A percentile compares a stretch with the other conserved stretches of the same genome.
These are phyloP conservation scores for Ogataea hybrid DNA, from an alignment of 1,139 yeast species.

Conservation along the genomic window DNA sequence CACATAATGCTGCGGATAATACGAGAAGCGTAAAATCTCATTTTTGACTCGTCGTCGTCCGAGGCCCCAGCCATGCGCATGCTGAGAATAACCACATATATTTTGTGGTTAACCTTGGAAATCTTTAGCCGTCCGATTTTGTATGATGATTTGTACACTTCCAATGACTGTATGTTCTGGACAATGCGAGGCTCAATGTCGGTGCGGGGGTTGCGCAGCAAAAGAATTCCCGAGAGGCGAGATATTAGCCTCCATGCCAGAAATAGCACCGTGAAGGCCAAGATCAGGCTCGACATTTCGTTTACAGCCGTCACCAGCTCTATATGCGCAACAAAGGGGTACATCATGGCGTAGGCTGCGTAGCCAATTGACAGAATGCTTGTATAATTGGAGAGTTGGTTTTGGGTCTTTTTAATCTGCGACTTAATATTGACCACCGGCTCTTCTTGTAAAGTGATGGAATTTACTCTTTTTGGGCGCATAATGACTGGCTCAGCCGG, in stretches of 20 bases:
- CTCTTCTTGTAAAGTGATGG: constrained; percentile 28
- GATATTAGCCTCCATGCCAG: constrained; percentile 57
- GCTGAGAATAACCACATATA: constrained; percentile 55
- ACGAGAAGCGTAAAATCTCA: constrained; percentile 53
- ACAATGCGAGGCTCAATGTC: constrained; percentile 37
- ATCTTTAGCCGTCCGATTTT: constrained; percentile 48
- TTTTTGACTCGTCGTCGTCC: constrained; percentile 60
- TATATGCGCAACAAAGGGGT: constrained; percentile 26
- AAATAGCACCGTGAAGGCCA: constrained; percentile 48
- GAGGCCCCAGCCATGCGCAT: constrained; percentile 66
- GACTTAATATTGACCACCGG: constrained; percentile 15
- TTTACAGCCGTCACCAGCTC: constrained; percentile 33
- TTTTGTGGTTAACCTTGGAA: constrained; percentile 59
- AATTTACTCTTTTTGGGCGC: constrained; percentile 25
- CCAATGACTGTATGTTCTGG: constrained; percentile 42
- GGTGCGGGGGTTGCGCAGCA: constrained; percentile 52
- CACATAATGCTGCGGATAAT: constrained; percentile 38
- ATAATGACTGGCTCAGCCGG: constrained; percentile 13
- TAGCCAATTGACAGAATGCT: constrained; percentile 61
- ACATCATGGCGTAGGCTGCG: constrained; percentile 37
- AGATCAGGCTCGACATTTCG: constrained; percentile 48
- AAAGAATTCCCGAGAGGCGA: constrained; percentile 49
- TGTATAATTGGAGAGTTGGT: constrained; percentile 54
- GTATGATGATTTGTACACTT: constrained; percentile 50
- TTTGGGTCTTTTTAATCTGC: constrained; percentile 20